These are phyloP conservation scores for Erigeron canadensis DNA, from an alignment of 129 eudicot genomes.

Conservation along the genomic window DNA sequence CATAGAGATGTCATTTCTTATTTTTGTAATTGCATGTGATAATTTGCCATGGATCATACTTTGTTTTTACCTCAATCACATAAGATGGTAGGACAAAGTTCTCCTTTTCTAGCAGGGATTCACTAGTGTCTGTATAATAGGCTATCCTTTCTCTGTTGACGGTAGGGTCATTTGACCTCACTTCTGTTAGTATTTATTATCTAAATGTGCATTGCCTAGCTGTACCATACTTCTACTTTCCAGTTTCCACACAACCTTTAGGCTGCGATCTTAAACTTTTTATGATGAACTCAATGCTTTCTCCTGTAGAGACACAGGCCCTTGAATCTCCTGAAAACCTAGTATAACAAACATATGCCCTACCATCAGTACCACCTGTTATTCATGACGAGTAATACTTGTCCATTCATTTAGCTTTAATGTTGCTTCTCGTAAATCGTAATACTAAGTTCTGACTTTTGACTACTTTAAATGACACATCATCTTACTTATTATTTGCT, in stretches of 20 bases:
- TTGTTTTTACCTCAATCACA: constrained; percentile 11
- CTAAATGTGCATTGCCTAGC: too few species aligned
- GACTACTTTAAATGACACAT: background rate
- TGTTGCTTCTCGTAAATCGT: background rate
- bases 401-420: constrained; percentile 5
- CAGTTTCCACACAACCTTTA: background rate
- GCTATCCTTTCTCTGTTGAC: background rate
- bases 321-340: background rate
- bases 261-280: constrained; percentile 8
- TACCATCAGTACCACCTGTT: constrained; percentile 5
- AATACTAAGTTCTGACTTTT: constrained; percentile 2
- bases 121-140: background rate
- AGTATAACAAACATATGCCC: background rate
- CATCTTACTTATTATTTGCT: too few species aligned
- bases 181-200: background rate
- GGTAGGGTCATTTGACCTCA: constrained; percentile 19
- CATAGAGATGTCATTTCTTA: constrained; percentile 21
- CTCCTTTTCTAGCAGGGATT: constrained; percentile 16
- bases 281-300: constrained; percentile 8
- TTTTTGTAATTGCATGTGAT: constrained; percentile 24
- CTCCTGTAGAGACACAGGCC: constrained; percentile 2
- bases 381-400: background rate
- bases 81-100: constrained; percentile 1
- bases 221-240: background rate
- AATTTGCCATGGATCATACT: constrained; percentile 19